Percentiles rank a stretch among this genome's conserved stretches.
Evolutionary conservation across 805 yeast genomes (phyloP).

Genomic region (Zygosaccharomyces siamensis): DNA sequence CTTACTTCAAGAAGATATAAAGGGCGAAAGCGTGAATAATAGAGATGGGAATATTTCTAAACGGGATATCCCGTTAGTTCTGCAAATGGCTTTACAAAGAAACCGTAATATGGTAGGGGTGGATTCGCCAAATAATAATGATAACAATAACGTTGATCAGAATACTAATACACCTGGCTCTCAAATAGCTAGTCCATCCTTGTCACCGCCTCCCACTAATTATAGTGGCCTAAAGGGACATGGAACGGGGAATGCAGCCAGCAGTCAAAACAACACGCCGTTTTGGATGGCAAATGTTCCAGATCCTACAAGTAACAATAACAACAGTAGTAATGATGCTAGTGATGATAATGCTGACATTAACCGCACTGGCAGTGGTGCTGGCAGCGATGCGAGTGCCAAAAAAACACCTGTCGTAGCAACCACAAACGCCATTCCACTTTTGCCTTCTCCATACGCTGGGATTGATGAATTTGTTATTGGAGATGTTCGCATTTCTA

Average conservation of each 20-base stretch:
- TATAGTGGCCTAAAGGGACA: constrained; percentile 4
- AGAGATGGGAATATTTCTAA: constrained; percentile 29
- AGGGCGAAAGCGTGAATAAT: constrained; percentile 10
- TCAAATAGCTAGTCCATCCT: constrained; percentile 8
- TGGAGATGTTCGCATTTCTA: constrained; percentile 68
- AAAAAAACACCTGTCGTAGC: constrained; percentile 23
- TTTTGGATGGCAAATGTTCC: not conserved
- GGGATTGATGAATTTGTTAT: constrained; percentile 59
- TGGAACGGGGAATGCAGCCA: not conserved
- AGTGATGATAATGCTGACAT: not conserved
- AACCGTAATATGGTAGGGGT: constrained; percentile 15
- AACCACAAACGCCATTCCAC: constrained; percentile 29
- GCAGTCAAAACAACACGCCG: not conserved
- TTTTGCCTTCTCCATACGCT: constrained; percentile 31
- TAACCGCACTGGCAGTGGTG: not conserved
- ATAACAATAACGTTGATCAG: not conserved
- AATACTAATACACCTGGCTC: constrained; percentile 9
- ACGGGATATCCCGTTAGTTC: constrained; percentile 39
- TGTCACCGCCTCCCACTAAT: constrained; percentile 9
- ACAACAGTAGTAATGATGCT: not conserved
- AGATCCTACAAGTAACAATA: not conserved
- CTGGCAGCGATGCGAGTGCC: not conserved
- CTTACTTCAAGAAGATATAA: constrained; percentile 34
- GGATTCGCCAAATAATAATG: not conserved
- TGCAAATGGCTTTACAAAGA: constrained; percentile 41